phyloP scores from a whole-genome alignment of 257 asterid species.

The Nicotiana knightiana region DNA sequence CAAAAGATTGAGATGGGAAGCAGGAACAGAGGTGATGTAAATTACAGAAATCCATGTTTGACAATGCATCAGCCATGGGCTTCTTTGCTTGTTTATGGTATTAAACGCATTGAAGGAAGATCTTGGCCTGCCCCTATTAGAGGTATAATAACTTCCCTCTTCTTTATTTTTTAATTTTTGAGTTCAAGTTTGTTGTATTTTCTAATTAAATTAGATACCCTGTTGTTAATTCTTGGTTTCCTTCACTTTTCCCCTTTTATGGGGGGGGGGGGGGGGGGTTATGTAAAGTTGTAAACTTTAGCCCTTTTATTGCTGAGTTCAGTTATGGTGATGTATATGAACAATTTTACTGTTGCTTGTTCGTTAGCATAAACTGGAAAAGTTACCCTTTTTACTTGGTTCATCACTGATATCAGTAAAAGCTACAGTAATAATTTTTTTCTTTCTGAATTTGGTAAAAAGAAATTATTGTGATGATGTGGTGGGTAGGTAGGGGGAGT shows the following conservation, averaged over 20 bases:
- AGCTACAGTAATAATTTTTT: not conserved
- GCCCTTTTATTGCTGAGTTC: not conserved
- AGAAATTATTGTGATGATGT: too few relatives aligned
- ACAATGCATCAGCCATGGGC: constrained; percentile 99
- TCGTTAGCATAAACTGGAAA: not conserved
- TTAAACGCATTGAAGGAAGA: constrained; percentile 92
- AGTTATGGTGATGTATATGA: not conserved
- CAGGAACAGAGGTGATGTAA: constrained; percentile 28
- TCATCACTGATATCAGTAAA: not conserved
- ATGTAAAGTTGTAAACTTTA: not conserved
- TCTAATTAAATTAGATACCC: not conserved
- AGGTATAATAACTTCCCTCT: constrained; percentile 27
- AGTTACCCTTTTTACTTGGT: not conserved
- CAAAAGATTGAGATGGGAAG: constrained; percentile 31
- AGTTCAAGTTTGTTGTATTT: not conserved
- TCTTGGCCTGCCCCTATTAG: constrained; percentile 89
- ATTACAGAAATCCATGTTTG: constrained; percentile 76
- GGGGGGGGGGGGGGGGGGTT: too few relatives aligned
- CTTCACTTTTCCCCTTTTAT: too few relatives aligned
- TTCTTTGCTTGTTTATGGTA: constrained; percentile 80
- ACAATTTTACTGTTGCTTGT: not conserved
- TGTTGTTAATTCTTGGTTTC: not conserved
- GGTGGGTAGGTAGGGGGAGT: not conserved
- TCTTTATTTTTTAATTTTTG: not conserved
- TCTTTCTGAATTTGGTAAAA: not conserved